phyloP scores from a whole-genome alignment of 2,329 filamentous ascomycete species.

The Rutstroemia sp. region DNA sequence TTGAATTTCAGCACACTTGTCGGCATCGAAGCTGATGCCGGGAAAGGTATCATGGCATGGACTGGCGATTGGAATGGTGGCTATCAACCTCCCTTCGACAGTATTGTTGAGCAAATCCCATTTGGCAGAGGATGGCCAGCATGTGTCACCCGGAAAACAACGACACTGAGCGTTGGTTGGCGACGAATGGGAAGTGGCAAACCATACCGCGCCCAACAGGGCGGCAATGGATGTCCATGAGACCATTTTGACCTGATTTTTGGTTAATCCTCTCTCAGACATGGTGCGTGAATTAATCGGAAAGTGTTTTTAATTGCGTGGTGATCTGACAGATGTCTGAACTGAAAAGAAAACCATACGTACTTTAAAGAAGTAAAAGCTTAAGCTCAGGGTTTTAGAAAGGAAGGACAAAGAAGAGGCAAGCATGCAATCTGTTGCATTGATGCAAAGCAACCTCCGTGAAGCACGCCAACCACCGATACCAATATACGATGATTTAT shows the following conservation, averaged over 20 bases:
- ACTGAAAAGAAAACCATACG: no score
- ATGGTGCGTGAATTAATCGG: no score
- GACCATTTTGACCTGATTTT: neutral
- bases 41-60: slow-evolving; percentile 11
- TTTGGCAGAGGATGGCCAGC: slow-evolving; percentile 11
- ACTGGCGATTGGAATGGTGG: slow-evolving; percentile 11
- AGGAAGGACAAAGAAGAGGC: no score
- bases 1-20: slow-evolving; percentile 11
- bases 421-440: no score
- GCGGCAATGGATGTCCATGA: neutral
- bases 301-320: no score
- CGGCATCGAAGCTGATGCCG: slow-evolving; percentile 6
- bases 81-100: slow-evolving; percentile 13
- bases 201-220: slow-evolving; percentile 1
- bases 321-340: no score
- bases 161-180: neutral
- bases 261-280: neutral
- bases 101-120: slow-evolving; percentile 14
- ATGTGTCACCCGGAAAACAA: slow-evolving; percentile 13
- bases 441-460: no score
- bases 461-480: no score
- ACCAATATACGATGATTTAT: no score
- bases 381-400: no score
- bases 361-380: no score
- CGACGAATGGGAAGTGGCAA: neutral